These are phyloP conservation scores for Tricholoma flavovirens DNA, from an alignment of 768 basidiomycete genomes.

Conservation along the genomic window DNA sequence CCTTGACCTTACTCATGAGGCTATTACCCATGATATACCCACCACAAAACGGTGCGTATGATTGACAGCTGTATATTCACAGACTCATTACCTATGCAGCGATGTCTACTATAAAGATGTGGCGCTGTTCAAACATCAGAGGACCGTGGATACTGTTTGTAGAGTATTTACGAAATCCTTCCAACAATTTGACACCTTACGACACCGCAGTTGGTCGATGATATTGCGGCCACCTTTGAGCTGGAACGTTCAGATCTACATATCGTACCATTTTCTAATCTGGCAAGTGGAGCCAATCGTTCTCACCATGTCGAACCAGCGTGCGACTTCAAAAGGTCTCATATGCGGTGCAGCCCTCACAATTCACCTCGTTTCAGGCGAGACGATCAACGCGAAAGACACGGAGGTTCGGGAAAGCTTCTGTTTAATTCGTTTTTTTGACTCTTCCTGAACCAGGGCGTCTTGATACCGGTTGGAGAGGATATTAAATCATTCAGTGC, in stretches of 20 bases:
- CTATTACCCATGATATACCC: conserved; percentile 46
- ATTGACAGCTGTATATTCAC: background rate
- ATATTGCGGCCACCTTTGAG: conserved; percentile 78
- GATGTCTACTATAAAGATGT: conserved; percentile 90
- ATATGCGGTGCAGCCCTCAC: conserved; percentile 62
- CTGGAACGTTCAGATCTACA: conserved; percentile 72
- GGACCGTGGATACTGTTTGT: conserved; percentile 55
- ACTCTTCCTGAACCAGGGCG: conserved; percentile 40
- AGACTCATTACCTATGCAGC: conserved; percentile 31
- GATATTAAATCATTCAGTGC: conserved; percentile 61
- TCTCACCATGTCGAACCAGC: conserved; percentile 35
- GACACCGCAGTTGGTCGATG: conserved; percentile 68
- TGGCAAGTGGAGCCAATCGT: conserved; percentile 2
- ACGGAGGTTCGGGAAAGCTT: conserved; percentile 44
- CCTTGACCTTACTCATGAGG: conserved; percentile 68
- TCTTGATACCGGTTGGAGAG: conserved; percentile 73
- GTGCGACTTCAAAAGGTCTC: conserved; percentile 87
- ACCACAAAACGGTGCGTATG: conserved; percentile 54
- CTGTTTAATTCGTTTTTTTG: background rate
- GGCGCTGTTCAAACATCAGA: conserved; percentile 67
- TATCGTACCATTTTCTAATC: conserved; percentile 45
- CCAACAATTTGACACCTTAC: background rate
- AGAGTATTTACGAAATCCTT: background rate
- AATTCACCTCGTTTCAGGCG: conserved; percentile 54
- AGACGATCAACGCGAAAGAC: conserved; percentile 43